phyloP scores from a whole-genome alignment of 2,329 filamentous ascomycete genomes.

The Arthrobotrys iridis region DNA sequence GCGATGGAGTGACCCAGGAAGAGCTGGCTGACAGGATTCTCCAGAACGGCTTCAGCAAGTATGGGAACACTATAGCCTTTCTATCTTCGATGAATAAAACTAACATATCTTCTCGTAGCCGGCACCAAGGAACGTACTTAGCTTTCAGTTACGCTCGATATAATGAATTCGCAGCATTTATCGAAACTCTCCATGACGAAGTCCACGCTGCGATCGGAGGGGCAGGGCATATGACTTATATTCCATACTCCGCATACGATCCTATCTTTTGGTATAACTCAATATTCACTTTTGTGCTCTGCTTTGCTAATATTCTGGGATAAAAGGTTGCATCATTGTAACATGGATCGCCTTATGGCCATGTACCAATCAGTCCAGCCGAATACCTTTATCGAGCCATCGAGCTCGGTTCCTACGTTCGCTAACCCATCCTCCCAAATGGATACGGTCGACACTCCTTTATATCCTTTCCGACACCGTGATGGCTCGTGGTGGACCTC shows the following conservation, averaged over 20 bases:
- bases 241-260: constrained; percentile 58
- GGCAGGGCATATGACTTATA: constrained; percentile 58
- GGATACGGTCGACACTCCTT: constrained; percentile 56
- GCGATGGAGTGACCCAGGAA: constrained; percentile 14
- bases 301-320: neutral
- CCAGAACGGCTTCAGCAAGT: constrained; percentile 36
- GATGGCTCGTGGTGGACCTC: constrained; percentile 56
- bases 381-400: constrained; percentile 41
- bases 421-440: constrained; percentile 37
- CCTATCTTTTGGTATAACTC: constrained; percentile 58
- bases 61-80: neutral
- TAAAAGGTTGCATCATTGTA: constrained; percentile 51
- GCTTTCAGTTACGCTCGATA: constrained; percentile 55
- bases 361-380: constrained; percentile 58
- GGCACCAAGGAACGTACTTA: constrained; percentile 57
- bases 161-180: constrained; percentile 54
- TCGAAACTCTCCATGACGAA: constrained; percentile 58
- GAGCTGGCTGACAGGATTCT: constrained; percentile 25
- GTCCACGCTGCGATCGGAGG: constrained; percentile 55
- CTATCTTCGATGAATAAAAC: constrained; percentile 23
- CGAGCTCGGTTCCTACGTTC: constrained; percentile 52
- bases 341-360: constrained; percentile 58
- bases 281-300: neutral
- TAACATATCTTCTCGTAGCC: constrained; percentile 33
- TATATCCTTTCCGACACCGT: constrained; percentile 57